Percentiles rank a stretch among this genome's conserved stretches.
phyloP scores from a whole-genome alignment of 305 asterid genomes.

The Euphrasia arctica region DNA sequence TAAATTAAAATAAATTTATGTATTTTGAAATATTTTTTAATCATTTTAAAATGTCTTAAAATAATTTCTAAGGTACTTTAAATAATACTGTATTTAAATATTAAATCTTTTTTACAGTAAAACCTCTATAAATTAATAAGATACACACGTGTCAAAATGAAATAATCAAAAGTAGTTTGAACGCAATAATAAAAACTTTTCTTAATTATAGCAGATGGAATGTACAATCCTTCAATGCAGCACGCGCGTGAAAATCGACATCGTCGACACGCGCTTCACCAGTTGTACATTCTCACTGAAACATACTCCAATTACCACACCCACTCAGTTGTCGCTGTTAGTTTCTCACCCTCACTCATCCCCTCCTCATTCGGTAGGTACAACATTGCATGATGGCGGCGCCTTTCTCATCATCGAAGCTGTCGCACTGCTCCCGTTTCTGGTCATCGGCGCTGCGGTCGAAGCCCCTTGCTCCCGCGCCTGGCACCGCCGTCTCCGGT shows the following conservation, averaged over 20 bases:
- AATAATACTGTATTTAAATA: no score
- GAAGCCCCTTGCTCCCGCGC: slow-evolving; percentile 47
- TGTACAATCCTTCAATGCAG: not conserved
- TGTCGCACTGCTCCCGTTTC: slow-evolving; percentile 55
- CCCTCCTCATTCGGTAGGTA: no score
- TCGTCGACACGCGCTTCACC: not conserved
- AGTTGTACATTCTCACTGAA: not conserved
- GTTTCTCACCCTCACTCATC: no score
- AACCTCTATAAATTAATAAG: no score
- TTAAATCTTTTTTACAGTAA: no score
- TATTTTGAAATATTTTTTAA: no score
- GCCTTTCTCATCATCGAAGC: slow-evolving; percentile 28
- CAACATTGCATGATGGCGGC: not conserved
- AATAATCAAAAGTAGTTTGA: not conserved
- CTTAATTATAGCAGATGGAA: not conserved
- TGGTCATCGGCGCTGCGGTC: slow-evolving; percentile 75
- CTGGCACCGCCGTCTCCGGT: slow-evolving; percentile 44
- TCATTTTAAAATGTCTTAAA: no score
- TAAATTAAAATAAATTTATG: no score
- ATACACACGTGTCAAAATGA: not conserved
- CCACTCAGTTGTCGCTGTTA: no score
- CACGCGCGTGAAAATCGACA: not conserved
- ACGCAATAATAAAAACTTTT: no score
- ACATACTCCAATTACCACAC: no score
- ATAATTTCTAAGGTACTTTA: no score